Evolutionary conservation across 257 asterid species (phyloP).

Genomic region (Paraleonurus japonicus): DNA sequence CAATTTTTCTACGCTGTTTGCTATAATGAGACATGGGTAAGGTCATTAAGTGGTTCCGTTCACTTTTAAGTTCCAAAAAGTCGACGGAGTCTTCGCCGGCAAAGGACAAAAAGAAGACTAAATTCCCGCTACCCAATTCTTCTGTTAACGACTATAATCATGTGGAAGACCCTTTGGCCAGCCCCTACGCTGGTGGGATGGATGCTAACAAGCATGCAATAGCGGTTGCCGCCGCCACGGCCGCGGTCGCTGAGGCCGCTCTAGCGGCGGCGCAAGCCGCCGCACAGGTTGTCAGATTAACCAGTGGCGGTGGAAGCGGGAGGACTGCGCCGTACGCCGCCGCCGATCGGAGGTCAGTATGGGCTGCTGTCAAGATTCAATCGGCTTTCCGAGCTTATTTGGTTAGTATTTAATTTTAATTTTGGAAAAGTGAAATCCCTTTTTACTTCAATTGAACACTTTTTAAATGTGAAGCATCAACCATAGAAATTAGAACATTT

Average conservation of each 20-base stretch:
- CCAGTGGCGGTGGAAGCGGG: constrained; percentile 57
- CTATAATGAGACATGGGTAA: constrained; percentile 71
- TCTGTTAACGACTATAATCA: constrained; percentile 24
- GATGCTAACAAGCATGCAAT: constrained; percentile 88
- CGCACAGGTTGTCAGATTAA: constrained; percentile 81
- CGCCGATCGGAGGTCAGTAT: constrained; percentile 49
- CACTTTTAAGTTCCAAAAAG: constrained; percentile 53
- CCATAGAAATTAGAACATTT: neutral
- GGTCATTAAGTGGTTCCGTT: constrained; percentile 66
- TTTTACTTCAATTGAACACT: neutral
- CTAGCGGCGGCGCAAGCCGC: constrained; percentile 98
- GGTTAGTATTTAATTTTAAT: constrained; percentile 43
- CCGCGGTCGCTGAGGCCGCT: constrained; percentile 98
- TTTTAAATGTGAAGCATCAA: neutral
- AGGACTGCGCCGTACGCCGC: constrained; percentile 21
- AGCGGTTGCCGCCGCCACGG: constrained; percentile 98
- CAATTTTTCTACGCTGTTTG: neutral
- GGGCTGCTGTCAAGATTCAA: constrained; percentile 84
- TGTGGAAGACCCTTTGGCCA: constrained; percentile 31
- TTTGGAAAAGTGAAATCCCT: neutral
- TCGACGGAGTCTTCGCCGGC: constrained; percentile 31
- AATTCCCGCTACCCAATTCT: constrained; percentile 33
- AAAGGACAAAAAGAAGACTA: constrained; percentile 26
- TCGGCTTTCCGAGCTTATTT: constrained; percentile 90
- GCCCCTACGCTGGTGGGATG: constrained; percentile 45